Conservation (phyloP, 208 protist species). For the Trypanosoma avium region DNA sequence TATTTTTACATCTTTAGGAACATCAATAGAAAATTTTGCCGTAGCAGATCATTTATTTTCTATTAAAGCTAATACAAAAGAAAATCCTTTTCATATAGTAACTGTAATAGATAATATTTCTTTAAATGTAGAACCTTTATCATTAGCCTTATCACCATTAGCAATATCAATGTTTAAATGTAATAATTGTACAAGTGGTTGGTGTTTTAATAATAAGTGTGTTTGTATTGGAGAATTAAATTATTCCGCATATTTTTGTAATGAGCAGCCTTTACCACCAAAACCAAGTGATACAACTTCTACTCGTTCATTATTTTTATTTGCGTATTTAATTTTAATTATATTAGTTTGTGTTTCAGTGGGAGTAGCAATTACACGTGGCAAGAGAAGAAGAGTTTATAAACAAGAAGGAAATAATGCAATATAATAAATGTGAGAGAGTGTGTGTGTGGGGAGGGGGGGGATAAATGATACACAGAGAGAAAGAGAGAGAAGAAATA, state of each 20-base stretch:
- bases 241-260: constrained; percentile 34
- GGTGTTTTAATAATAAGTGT: constrained; percentile 29
- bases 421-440: too few species aligned
- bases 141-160: constrained; percentile 59
- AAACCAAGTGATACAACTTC: background rate
- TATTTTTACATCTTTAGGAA: constrained; percentile 18
- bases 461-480: too few species aligned
- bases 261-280: background rate
- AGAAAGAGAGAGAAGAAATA: constrained; percentile 7
- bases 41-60: constrained; percentile 5
- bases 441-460: too few species aligned
- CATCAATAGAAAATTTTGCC: constrained; percentile 3
- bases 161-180: constrained; percentile 48
- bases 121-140: constrained; percentile 28
- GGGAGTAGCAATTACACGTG: background rate
- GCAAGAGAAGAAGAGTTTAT: background rate
- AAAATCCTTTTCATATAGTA: constrained; percentile 22
- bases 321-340: background rate
- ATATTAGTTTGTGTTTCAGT: background rate
- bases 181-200: constrained; percentile 41
- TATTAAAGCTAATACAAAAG: background rate
- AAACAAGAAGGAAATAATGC: constrained; percentile 7
- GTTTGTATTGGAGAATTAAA: constrained; percentile 27
- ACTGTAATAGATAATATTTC: constrained; percentile 41
- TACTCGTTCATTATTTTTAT: background rate